Evolutionary conservation across 2,329 filamentous ascomycete species (phyloP).

Genomic region (Mycosphaerelloides madeirae): DNA sequence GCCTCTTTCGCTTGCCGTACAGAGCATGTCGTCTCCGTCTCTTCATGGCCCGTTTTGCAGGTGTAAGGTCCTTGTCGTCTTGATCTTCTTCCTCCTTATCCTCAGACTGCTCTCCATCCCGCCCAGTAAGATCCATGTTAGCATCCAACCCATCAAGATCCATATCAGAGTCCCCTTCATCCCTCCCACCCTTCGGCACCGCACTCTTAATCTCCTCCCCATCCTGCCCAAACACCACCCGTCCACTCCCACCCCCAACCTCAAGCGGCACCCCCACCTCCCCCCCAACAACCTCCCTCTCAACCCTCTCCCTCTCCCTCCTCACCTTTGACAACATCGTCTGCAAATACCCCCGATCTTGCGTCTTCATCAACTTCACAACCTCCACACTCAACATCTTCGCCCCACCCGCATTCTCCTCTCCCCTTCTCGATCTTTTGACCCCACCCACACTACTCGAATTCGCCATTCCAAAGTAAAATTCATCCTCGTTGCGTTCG

Average conservation of each 20-base stretch:
- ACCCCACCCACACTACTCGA: conserved; percentile 45
- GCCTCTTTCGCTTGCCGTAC: conserved; percentile 45
- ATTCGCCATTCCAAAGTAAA: conserved; percentile 61
- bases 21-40: conserved; percentile 49
- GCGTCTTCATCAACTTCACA: conserved; percentile 61
- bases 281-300: conserved; percentile 31
- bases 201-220: conserved; percentile 11
- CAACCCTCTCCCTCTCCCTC: conserved; percentile 49
- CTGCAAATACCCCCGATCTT: conserved; percentile 59
- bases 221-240: conserved; percentile 38
- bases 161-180: conserved; percentile 14
- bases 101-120: conserved; percentile 24
- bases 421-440: conserved; percentile 43
- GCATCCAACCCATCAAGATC: conserved; percentile 21
- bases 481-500: conserved; percentile 62
- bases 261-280: conserved; percentile 39
- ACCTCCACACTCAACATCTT: conserved; percentile 50
- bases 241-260: conserved; percentile 22
- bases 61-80: conserved; percentile 27
- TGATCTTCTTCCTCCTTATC: conserved; percentile 19
- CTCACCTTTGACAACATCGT: conserved; percentile 54
- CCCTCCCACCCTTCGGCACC: neutral
- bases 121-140: conserved; percentile 11
- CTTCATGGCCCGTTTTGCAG: conserved; percentile 43
- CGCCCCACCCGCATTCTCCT: conserved; percentile 31